Conservation (phyloP, 768 basidiomycete genomes). For the Rhodotorula kratochvilovae region DNA sequence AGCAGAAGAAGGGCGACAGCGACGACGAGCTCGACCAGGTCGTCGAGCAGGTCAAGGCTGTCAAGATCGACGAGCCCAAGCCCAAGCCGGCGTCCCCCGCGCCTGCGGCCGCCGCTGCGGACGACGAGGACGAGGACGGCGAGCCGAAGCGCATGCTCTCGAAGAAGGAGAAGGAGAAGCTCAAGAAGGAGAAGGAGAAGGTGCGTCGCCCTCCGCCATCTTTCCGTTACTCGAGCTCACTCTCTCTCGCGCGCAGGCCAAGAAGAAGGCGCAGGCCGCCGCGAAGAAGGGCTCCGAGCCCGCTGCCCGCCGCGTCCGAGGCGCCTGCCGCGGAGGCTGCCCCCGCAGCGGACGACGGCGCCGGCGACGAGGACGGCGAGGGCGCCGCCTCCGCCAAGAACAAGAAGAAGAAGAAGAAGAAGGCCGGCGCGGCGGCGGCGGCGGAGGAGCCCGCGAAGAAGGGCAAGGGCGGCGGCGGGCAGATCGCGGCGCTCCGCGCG, state of each 20-base stretch:
- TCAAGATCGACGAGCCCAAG: conserved; percentile 11
- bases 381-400: conserved; percentile 37
- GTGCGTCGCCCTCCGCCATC: conserved; percentile 49
- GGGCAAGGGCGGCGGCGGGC: conserved; percentile 51
- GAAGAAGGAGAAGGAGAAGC: conserved; percentile 94
- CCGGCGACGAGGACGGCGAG: conserved; percentile 30
- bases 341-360: conserved; percentile 19
- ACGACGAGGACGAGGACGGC: conserved; percentile 54
- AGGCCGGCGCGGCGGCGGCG: conserved; percentile 28
- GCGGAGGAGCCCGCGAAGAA: conserved; percentile 52
- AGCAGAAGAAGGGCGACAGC: conserved; percentile 17
- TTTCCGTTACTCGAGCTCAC: background rate
- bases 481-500: conserved; percentile 72
- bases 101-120: conserved; percentile 42
- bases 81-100: conserved; percentile 48
- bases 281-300: conserved; percentile 60
- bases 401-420: conserved; percentile 48
- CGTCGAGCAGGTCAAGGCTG: conserved; percentile 11
- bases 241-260: conserved; percentile 57
- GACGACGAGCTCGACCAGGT: conserved; percentile 28
- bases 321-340: conserved; percentile 36
- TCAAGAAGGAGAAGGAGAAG: conserved; percentile 98
- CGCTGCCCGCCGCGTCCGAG: conserved; percentile 37
- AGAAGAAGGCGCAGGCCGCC: conserved; percentile 89
- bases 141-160: conserved; percentile 60